A percentile compares a stretch with the other conserved stretches of the same genome.
Evolutionary conservation across 495 filamentous ascomycete species (phyloP).

Genomic region (Penicillium dipodomyicola): DNA sequence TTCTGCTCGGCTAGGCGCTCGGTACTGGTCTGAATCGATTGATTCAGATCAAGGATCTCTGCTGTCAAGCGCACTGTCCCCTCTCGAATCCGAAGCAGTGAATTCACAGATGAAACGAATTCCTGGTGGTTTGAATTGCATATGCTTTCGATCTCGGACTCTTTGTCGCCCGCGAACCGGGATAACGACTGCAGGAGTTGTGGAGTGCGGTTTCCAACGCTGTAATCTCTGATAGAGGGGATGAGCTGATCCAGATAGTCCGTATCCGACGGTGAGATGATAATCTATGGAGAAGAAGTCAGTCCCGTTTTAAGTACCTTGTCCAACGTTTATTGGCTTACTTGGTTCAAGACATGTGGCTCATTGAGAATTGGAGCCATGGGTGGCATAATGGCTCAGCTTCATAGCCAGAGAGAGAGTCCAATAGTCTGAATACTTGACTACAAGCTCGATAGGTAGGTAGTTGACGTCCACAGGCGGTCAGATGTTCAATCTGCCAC

Average conservation of each 20-base stretch:
- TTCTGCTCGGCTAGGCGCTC: constrained; percentile 95
- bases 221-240: constrained; percentile 86
- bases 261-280: constrained; percentile 83
- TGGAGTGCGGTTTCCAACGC: constrained; percentile 66
- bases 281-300: constrained; percentile 59
- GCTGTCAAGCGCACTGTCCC: constrained; percentile 81
- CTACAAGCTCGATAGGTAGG: neutral
- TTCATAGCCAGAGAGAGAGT: constrained; percentile 41
- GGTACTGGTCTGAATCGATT: constrained; percentile 92
- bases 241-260: constrained; percentile 96
- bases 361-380: constrained; percentile 40
- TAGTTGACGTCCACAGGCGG: constrained; percentile 3
- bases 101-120: constrained; percentile 88
- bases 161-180: constrained; percentile 78
- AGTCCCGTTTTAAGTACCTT: neutral
- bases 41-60: constrained; percentile 90
- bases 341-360: constrained; percentile 45
- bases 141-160: constrained; percentile 89
- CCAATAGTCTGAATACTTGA: neutral
- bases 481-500: neutral
- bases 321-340: constrained; percentile 10
- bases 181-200: constrained; percentile 75
- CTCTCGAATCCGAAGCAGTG: constrained; percentile 84
- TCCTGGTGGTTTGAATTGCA: constrained; percentile 96
- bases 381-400: constrained; percentile 4